phyloP scores from a whole-genome alignment of 2,329 filamentous ascomycete species.

The Talaromyces amestolkiae region DNA sequence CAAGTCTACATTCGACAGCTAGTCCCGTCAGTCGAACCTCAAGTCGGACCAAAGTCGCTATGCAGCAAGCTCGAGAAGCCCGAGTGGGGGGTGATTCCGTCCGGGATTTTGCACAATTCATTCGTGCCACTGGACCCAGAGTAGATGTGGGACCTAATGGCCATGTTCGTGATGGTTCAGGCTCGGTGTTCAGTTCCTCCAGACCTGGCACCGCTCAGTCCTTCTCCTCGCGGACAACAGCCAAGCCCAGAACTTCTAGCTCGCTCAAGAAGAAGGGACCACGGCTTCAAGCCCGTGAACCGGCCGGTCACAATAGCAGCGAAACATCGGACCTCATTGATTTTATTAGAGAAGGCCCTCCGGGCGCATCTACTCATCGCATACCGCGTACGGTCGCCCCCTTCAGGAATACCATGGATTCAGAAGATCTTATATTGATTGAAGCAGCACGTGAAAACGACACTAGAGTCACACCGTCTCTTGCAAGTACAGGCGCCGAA shows the following conservation, averaged over 20 bases:
- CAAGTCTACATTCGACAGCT: slow-evolving; percentile 17
- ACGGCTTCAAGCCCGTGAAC: slow-evolving; percentile 69
- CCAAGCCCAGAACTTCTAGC: slow-evolving; percentile 13
- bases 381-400: slow-evolving; percentile 82
- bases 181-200: slow-evolving; percentile 1
- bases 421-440: slow-evolving; percentile 62
- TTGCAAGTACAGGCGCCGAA: slow-evolving; percentile 49
- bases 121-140: slow-evolving; percentile 63
- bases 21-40: slow-evolving; percentile 13
- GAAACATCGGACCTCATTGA: slow-evolving; percentile 86
- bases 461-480: slow-evolving; percentile 37
- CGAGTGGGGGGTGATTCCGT: slow-evolving; percentile 68
- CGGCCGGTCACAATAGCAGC: slow-evolving; percentile 56
- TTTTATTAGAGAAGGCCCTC: slow-evolving; percentile 86
- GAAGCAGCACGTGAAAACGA: slow-evolving; percentile 30
- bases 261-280: slow-evolving; percentile 30
- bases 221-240: slow-evolving; percentile 5
- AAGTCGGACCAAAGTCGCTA: slow-evolving; percentile 23
- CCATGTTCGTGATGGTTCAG: slow-evolving; percentile 14
- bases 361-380: slow-evolving; percentile 61
- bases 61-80: slow-evolving; percentile 65
- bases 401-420: slow-evolving; percentile 81
- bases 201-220: slow-evolving; percentile 21
- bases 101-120: slow-evolving; percentile 83
- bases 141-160: slow-evolving; percentile 43